Evolutionary conservation across 106 monocot genomes (phyloP), one percentile per base, ranked within the genome.

Genomic region (Acorus gramineus): DNA sequence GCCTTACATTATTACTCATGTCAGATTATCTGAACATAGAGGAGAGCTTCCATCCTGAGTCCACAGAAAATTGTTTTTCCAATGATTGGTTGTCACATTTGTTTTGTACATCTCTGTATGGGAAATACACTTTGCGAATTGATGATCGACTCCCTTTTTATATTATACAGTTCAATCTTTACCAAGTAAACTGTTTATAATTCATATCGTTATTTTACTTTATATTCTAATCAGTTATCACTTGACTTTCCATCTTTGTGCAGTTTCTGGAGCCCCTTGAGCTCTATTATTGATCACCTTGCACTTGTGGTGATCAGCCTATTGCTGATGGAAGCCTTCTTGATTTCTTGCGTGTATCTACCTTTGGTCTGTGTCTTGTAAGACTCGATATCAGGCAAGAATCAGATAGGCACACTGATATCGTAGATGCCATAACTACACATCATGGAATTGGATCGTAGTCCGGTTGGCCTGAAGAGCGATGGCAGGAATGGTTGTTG

Each of bases 311-410:
- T 43, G 92, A 92, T 79, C 69, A 74, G 45, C 57, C 78, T 52
- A 81, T 96, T 65, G 96, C 96, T 52, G 96, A 96, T 73, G 96
- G 96, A 74, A 91, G 80, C 67, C 87, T 96, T 64, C 87, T 93
- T 56, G 92, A 93, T 73, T 93, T 93, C 66, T 65, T 93, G 49
- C 96, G 91, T 81, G 90, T 88, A 52, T 96, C 87, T 14, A 96
- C 81, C 42, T 96, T 96, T 55, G 91, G 96, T 11, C 78, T 96
- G n/a, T 91, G 85, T 9, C 79, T 96, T 52, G 96, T 96, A n/a
- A 80, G 82, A 48, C 96, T 96, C 47, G 96, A 96, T 65, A 96
- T 96, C 53, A 78, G 96, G 77, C 96, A 96, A 85, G 96, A 96
- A 76, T 96, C 96, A 62, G 91, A 96, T 63, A 76, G 91, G 56